phyloP scores from a whole-genome alignment of 1,139 yeast genomes.

The Suhomyces choctaworum region DNA sequence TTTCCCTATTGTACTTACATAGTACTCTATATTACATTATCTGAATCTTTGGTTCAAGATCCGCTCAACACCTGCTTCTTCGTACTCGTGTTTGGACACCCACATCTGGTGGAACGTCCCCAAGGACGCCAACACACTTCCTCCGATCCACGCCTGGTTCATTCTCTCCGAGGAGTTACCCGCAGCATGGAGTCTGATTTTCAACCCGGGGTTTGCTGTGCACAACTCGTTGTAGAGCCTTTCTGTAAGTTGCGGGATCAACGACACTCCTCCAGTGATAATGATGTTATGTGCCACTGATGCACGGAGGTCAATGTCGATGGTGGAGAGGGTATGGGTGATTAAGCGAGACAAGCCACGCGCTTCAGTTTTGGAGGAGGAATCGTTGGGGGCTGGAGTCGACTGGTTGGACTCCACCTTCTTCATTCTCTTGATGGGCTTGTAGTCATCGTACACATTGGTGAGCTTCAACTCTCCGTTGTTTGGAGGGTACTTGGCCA shows the following conservation, averaged over 20 bases:
- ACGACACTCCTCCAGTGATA: constrained; percentile 84
- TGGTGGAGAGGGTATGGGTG: constrained; percentile 63
- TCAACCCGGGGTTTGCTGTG: constrained; percentile 81
- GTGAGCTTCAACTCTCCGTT: constrained; percentile 40
- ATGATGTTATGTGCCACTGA: constrained; percentile 90
- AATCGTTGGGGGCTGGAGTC: constrained; percentile 39
- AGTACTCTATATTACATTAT: constrained; percentile 23
- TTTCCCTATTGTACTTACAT: too few species aligned
- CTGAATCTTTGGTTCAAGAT: constrained; percentile 74
- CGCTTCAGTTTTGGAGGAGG: constrained; percentile 16
- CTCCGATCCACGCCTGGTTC: constrained; percentile 94
- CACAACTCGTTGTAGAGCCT: constrained; percentile 75
- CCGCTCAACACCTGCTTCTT: constrained; percentile 87
- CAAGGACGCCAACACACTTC: constrained; percentile 84
- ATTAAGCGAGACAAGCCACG: constrained; percentile 69
- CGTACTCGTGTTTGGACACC: constrained; percentile 90
- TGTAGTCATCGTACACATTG: constrained; percentile 57
- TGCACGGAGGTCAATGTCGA: constrained; percentile 89
- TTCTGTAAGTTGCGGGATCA: constrained; percentile 87
- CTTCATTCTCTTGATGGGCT: constrained; percentile 66
- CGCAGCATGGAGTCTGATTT: constrained; percentile 82
- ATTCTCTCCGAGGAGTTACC: constrained; percentile 84
- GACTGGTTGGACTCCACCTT: constrained; percentile 41
- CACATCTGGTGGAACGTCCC: constrained; percentile 97
- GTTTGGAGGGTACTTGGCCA: constrained; percentile 33